phyloP scores from a whole-genome alignment of 176 grass and related monocot genomes.

The Coix lacrymajobi region DNA sequence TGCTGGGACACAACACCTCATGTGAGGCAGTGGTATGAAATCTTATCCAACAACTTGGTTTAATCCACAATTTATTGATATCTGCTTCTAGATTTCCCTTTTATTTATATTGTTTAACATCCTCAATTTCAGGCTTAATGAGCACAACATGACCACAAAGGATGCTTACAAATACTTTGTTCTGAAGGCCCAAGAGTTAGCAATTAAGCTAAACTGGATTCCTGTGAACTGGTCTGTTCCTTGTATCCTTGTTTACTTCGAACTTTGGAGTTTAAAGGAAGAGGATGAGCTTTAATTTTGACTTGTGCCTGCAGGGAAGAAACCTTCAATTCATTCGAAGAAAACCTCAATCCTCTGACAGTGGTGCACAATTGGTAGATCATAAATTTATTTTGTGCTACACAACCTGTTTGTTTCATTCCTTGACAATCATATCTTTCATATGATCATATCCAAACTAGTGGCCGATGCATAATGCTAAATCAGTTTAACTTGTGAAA shows the following conservation, averaged over 20 bases:
- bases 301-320: slow-evolving; percentile 68
- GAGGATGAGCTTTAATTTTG: not conserved
- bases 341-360: slow-evolving; percentile 82
- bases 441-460: not conserved
- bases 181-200: slow-evolving; percentile 80
- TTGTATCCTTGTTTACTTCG: not conserved
- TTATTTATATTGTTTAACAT: slow-evolving; percentile 1
- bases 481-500: not conserved
- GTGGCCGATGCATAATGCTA: not conserved
- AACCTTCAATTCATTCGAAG: slow-evolving; percentile 88
- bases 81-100: not conserved
- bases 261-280: not conserved
- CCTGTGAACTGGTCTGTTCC: slow-evolving; percentile 79
- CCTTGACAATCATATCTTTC: not conserved
- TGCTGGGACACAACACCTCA: slow-evolving; percentile 86
- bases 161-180: slow-evolving; percentile 97
- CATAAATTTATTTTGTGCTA: not conserved
- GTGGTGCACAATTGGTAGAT: slow-evolving; percentile 88
- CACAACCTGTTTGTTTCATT: not conserved
- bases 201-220: slow-evolving; percentile 66
- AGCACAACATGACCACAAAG: slow-evolving; percentile 81
- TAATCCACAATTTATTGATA: not conserved
- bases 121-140: slow-evolving; percentile 55
- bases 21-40: slow-evolving; percentile 84
- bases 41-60: slow-evolving; percentile 17